These are phyloP conservation scores for Geotrichum klebahnii DNA, from an alignment of 1,139 yeast genomes.

Conservation along the genomic window DNA sequence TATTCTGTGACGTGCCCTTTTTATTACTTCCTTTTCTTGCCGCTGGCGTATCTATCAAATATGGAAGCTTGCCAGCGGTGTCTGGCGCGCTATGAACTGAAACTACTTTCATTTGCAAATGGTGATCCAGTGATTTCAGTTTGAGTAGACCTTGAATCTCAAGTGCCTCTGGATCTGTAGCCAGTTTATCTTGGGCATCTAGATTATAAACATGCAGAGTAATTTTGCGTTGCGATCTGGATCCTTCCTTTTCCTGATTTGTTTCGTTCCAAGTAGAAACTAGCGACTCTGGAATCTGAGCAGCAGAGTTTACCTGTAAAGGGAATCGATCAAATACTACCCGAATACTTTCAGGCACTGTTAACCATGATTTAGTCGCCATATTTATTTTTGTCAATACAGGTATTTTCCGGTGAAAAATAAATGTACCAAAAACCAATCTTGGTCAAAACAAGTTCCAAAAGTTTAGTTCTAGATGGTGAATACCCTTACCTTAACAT, in stretches of 20 bases:
- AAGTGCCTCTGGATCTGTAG: slow-evolving; percentile 36
- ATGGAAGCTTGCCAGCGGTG: slow-evolving; percentile 29
- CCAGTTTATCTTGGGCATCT: slow-evolving; percentile 25
- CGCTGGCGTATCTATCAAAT: slow-evolving; percentile 19
- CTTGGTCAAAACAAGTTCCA: neutral
- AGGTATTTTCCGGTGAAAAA: neutral
- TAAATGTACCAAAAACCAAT: neutral
- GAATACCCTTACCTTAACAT: slow-evolving; percentile 4
- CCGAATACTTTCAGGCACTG: slow-evolving; percentile 46
- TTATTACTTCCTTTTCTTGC: slow-evolving; percentile 13
- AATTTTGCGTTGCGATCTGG: neutral
- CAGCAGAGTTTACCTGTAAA: slow-evolving; percentile 41
- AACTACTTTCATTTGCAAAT: slow-evolving; percentile 5
- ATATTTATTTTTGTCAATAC: slow-evolving; percentile 2
- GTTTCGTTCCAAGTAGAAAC: slow-evolving; percentile 12
- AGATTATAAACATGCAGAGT: slow-evolving; percentile 32
- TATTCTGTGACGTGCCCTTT: no score
- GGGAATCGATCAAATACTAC: slow-evolving; percentile 52
- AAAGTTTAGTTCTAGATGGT: no score
- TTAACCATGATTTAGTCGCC: slow-evolving; percentile 24
- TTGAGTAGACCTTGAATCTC: slow-evolving; percentile 29
- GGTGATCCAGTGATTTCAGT: slow-evolving; percentile 17
- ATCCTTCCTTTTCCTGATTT: slow-evolving; percentile 5
- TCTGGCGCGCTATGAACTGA: slow-evolving; percentile 27
- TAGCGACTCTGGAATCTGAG: slow-evolving; percentile 11